Evolutionary conservation across 495 filamentous ascomycete genomes (phyloP).

Genomic region (Lasiosphaeriaceae sp.): DNA sequence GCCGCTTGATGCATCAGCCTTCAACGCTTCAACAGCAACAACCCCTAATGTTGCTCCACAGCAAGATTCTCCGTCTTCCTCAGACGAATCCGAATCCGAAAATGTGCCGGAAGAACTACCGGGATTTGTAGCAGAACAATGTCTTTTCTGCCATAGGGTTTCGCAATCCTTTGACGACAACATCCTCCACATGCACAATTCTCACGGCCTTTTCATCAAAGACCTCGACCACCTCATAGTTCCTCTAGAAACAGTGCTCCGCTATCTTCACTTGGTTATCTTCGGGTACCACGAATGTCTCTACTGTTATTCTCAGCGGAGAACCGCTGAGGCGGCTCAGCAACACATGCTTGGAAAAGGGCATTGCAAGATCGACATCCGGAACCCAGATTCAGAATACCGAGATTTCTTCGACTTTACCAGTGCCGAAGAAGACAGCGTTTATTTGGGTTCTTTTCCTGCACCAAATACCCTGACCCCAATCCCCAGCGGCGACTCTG

Average conservation of each 20-base stretch:
- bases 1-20: neutral
- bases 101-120: neutral
- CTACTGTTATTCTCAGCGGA: slow-evolving; percentile 27
- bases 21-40: neutral
- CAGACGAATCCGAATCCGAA: neutral
- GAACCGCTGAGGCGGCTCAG: slow-evolving; percentile 31
- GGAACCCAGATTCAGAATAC: slow-evolving; percentile 27
- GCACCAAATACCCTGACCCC: neutral
- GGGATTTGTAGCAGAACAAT: slow-evolving; percentile 5
- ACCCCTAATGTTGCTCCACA: too few species aligned
- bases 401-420: slow-evolving; percentile 27
- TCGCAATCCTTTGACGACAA: slow-evolving; percentile 20
- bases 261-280: slow-evolving; percentile 35
- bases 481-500: neutral
- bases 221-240: slow-evolving; percentile 22
- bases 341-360: slow-evolving; percentile 35
- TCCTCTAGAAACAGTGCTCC: slow-evolving; percentile 29
- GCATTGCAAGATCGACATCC: slow-evolving; percentile 32
- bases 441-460: neutral
- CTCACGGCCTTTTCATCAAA: slow-evolving; percentile 33
- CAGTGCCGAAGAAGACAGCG: neutral
- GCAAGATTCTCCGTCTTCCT: neutral
- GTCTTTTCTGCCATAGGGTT: slow-evolving; percentile 21
- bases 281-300: slow-evolving; percentile 37
- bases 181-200: slow-evolving; percentile 32